These are phyloP conservation scores for Musa troglodytarum DNA, from an alignment of 176 grass and related monocot species.

Conservation along the genomic window DNA sequence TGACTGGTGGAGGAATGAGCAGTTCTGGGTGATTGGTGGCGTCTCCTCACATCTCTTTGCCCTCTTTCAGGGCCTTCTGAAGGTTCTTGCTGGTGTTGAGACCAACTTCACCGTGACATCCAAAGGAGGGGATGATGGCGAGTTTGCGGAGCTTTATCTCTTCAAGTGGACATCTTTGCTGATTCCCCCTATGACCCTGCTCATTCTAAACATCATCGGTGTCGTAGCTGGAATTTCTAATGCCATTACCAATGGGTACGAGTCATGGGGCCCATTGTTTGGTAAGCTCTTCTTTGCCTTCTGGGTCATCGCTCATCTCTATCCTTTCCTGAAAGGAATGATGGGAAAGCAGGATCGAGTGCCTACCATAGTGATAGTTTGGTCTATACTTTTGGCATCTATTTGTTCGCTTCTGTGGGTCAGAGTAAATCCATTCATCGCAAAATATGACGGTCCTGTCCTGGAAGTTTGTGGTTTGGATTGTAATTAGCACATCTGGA, in stretches of 20 bases:
- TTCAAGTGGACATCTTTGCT: slow-evolving; percentile 43
- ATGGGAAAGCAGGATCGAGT: slow-evolving; percentile 41
- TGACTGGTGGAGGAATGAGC: slow-evolving; percentile 49
- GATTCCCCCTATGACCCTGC: slow-evolving; percentile 39
- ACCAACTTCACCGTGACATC: slow-evolving; percentile 48
- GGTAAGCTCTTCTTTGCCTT: slow-evolving; percentile 37
- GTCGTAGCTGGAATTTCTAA: slow-evolving; percentile 32
- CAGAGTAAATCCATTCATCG: slow-evolving; percentile 33
- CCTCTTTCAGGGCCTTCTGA: slow-evolving; percentile 38
- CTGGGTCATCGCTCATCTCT: slow-evolving; percentile 48
- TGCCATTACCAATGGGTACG: slow-evolving; percentile 32
- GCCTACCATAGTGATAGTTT: slow-evolving; percentile 37
- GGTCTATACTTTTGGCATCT: slow-evolving; percentile 40
- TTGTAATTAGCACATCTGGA: slow-evolving; percentile 21
- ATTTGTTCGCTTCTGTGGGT: slow-evolving; percentile 44
- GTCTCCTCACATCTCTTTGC: slow-evolving; percentile 41
- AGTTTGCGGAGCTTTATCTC: slow-evolving; percentile 35
- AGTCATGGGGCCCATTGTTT: slow-evolving; percentile 40
- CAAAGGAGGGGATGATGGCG: slow-evolving; percentile 40
- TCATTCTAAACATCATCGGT: slow-evolving; percentile 38
- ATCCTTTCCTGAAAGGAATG: slow-evolving; percentile 46
- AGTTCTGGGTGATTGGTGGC: slow-evolving; percentile 45
- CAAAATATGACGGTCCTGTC: slow-evolving; percentile 36
- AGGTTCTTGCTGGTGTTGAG: slow-evolving; percentile 34
- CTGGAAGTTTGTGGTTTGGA: slow-evolving; percentile 39